phyloP scores from a whole-genome alignment of 1,284 basidiomycete genomes.

The Boletus semigastroideus region DNA sequence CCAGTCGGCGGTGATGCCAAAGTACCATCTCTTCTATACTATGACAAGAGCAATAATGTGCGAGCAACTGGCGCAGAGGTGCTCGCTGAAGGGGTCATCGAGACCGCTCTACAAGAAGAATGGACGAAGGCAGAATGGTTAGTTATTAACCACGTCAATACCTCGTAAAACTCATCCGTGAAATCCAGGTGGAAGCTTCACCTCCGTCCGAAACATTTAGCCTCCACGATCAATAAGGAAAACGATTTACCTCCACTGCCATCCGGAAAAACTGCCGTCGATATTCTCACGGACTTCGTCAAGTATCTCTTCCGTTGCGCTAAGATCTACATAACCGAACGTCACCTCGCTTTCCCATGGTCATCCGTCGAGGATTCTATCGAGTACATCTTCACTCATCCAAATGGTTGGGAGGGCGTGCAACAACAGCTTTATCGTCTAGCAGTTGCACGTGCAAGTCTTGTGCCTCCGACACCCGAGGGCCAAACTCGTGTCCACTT shows the following conservation, averaged over 20 bases:
- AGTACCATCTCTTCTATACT: neutral
- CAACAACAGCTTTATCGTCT: neutral
- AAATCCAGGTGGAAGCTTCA: constrained; percentile 1
- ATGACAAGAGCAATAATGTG: neutral
- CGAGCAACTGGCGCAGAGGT: neutral
- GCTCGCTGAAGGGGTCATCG: neutral
- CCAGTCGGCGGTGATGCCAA: neutral
- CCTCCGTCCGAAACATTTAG: neutral
- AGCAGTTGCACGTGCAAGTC: neutral
- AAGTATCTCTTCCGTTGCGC: neutral
- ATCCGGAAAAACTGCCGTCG: neutral
- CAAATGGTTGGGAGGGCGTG: neutral
- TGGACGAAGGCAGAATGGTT: neutral
- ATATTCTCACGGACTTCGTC: neutral
- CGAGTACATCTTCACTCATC: neutral
- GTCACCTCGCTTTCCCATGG: neutral
- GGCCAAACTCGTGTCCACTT: neutral
- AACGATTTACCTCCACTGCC: neutral
- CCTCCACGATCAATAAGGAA: neutral
- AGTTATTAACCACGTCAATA: neutral
- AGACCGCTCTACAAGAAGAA: neutral
- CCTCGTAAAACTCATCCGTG: no score
- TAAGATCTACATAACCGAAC: neutral
- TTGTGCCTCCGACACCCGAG: neutral
- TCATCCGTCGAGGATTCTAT: neutral